Conservation (phyloP, 2,329 filamentous ascomycete species). For the Corynespora cassiicola region DNA sequence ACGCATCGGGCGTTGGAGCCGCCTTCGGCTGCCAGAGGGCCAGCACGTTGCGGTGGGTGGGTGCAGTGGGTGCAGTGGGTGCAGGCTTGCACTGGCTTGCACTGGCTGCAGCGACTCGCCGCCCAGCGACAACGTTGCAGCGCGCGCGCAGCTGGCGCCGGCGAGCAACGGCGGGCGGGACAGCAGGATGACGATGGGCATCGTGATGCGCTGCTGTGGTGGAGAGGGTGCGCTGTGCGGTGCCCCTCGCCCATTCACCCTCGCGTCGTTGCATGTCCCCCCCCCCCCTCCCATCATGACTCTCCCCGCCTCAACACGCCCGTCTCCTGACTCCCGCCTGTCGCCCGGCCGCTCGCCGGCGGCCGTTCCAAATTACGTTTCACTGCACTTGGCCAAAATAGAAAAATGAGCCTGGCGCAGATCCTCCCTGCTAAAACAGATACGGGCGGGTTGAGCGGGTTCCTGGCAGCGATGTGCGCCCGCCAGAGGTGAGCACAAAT, state of each 20-base stretch:
- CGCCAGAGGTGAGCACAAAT: not conserved
- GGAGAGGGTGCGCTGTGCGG: not conserved
- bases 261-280: conserved; percentile 6
- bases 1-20: conserved; percentile 22
- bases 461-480: conserved; percentile 27
- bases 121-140: too few species aligned
- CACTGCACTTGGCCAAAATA: conserved; percentile 40
- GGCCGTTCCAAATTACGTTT: conserved; percentile 36
- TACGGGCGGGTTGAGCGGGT: conserved; percentile 27
- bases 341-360: conserved; percentile 16
- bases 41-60: too few species aligned
- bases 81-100: too few species aligned
- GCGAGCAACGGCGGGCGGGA: too few species aligned
- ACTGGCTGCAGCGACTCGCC: too few species aligned
- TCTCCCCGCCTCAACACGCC: not conserved
- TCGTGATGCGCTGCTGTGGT: conserved; percentile 62
- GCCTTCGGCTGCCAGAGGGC: conserved; percentile 18
- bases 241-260: conserved; percentile 1
- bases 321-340: conserved; percentile 5
- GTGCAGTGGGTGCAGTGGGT: too few species aligned
- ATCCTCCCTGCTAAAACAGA: conserved; percentile 38
- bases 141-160: too few species aligned
- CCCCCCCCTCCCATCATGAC: not conserved
- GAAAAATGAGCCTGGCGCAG: conserved; percentile 32
- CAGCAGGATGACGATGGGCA: conserved; percentile 72